Conservation (phyloP, 768 basidiomycete species). For the Coprinopsis marcescibilis region DNA sequence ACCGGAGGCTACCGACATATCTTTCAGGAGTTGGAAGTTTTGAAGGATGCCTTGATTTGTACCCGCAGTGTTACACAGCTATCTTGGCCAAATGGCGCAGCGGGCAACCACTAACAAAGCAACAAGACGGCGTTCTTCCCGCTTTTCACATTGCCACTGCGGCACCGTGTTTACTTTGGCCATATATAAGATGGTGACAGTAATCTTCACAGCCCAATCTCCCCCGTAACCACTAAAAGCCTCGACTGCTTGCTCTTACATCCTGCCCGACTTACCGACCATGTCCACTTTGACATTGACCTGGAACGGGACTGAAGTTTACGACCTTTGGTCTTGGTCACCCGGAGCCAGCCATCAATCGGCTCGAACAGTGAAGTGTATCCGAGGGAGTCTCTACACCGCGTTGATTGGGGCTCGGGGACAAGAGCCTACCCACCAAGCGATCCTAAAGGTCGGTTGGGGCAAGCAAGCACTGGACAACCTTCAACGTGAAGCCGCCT, state of each 20-base stretch:
- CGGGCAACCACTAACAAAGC: no score
- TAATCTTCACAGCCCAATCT: background rate
- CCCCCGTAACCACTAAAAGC: background rate
- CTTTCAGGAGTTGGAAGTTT: no score
- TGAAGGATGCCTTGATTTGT: no score
- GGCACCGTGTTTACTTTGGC: no score
- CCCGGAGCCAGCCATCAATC: constrained; percentile 16
- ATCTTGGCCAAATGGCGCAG: no score
- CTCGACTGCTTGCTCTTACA: background rate
- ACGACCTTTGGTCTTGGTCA: constrained; percentile 25
- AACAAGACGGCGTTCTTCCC: no score
- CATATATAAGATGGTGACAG: no score
- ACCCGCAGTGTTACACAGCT: no score
- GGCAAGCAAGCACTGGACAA: constrained; percentile 19
- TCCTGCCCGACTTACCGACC: background rate
- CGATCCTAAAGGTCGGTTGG: constrained; percentile 31
- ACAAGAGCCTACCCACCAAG: constrained; percentile 13
- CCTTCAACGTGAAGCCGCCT: constrained; percentile 26
- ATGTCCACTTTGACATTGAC: constrained; percentile 27
- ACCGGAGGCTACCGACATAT: no score
- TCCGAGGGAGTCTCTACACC: constrained; percentile 17
- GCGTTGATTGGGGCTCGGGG: constrained; percentile 19
- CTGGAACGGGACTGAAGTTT: constrained; percentile 16
- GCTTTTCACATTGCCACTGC: no score
- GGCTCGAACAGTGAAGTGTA: constrained; percentile 17